Base-by-base conservation (phyloP, 345 rosid species). In the Stellera chamaejasme region DNA sequence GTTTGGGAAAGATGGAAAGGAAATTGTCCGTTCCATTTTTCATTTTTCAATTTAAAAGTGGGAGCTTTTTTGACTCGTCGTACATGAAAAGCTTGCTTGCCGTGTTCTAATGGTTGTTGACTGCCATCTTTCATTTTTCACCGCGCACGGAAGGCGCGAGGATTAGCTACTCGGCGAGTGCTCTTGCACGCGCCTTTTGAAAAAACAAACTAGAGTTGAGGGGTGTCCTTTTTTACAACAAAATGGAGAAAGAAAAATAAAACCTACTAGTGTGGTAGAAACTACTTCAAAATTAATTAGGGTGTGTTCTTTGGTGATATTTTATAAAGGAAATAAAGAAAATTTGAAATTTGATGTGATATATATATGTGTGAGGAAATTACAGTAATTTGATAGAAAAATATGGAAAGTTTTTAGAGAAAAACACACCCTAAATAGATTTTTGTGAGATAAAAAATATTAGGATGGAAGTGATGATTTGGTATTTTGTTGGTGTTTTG, bases 41-140 rank as follows among this genome's bases (percentile, higher is more conserved):
- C 47, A 0, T 5, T 11, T 46, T 3, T 15, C 13, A 2, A 8
- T 47, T 58, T 16, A 9, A 19, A n/a, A n/a, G 23, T 6, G 15
- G 10, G 15, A 14, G 8, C 23, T 46, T 6, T 6, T n/a, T 58
- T 60, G 51, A 58, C 58, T 4, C 52, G 13, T 12, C 9, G 53
- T 23, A 57, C 68, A 72, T 63, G 72, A 62, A 43, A 54, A 26
- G 54, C 57, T 62, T 26, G 54, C 57, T 62, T 66, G 75, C 80
- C 72, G 78, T 69, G 60, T 50, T 58, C 15, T 32, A 54, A 60
- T 68, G 52, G 76, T 41, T 71, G 59, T 44, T 54, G 69, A 47
- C 70, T 56, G 50, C 27, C 10, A 19, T 27, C 45, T 45, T 9
- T 54, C 0, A 11, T 50, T 4, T 50, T 23, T 45, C 23, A 2